A percentile compares a stretch with the other conserved stretches of the same genome.
Evolutionary conservation across 352 stramenopile genomes (phyloP).

Genomic region (Globisporangium splendens): DNA sequence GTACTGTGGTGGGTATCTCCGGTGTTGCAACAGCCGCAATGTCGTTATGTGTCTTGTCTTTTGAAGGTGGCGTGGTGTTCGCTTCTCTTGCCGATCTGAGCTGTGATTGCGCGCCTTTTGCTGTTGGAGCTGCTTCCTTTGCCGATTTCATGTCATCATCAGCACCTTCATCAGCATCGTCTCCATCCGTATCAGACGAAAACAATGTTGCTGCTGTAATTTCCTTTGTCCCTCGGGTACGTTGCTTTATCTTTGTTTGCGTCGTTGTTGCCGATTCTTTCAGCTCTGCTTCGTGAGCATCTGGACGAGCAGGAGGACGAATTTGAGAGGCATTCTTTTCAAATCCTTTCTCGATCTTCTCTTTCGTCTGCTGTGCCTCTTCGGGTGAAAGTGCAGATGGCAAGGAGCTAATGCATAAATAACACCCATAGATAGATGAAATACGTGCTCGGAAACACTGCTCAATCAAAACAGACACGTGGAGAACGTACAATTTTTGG

Average conservation of each 20-base stretch:
- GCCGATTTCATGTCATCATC: neutral
- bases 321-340: conserved; percentile 11
- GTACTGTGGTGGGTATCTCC: neutral
- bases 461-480: conserved; percentile 2
- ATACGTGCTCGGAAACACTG: neutral
- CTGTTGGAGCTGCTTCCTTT: neutral
- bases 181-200: conserved; percentile 11
- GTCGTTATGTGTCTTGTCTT: neutral
- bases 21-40: no score
- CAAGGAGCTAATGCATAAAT: conserved; percentile 8
- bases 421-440: neutral
- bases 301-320: no score
- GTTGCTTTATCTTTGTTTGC: neutral
- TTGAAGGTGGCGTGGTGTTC: neutral
- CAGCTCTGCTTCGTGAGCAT: no score
- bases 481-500: conserved; percentile 11
- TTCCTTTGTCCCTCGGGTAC: neutral
- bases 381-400: conserved; percentile 35
- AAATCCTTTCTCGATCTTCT: conserved; percentile 37
- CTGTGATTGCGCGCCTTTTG: neutral
- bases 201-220: conserved; percentile 4
- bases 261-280: neutral
- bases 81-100: neutral
- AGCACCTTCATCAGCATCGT: neutral
- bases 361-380: conserved; percentile 25